Evolutionary conservation across 768 basidiomycete species (phyloP), one percentile per base, ranked within the genome.

Genomic region (Dioszegia aurantiaca): DNA sequence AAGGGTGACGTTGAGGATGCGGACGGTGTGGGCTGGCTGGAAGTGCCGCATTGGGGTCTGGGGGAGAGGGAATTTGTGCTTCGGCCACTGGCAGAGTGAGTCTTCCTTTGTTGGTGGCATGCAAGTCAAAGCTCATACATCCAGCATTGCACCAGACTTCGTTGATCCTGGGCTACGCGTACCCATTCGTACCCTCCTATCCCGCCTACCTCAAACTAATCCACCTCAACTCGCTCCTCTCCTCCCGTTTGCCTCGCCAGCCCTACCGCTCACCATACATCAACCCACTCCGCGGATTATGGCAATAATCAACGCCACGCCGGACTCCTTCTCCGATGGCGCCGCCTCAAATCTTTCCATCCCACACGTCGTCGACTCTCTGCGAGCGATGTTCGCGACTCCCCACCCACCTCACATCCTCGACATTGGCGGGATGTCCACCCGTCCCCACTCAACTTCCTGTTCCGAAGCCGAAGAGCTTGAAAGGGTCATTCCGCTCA

Each of bases 311-410:
- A 97, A 98, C 72, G 82, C 83, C 5, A 97, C 94, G 0, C 93
- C 94, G 2, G 94, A 99, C 77, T 95, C 93, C 0, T 97, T 97
- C 78, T 97, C 93, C 0, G 92, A 97, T 61, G 91, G 91, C 10
- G 63, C 81, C 0, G 72, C 80, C 10, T 88, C 87, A 0, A 67
- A 90, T 26, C 16, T 65, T 70, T 2, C 87, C 48, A 21, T 60
- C 67, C 21, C 30, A 55, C 44, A 53, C 37, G 51, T 53, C 37
- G 8, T 55, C 17, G 16, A 10, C 1, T 39, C 36, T 17, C 46
- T 61, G 2, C 33, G 68, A 21, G 26, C 11, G 31, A 43, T 62
- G 16, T 53, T 53, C 19, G 44, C 30, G 16, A 62, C 45, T 1
- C 49, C 55, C 12, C 86, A 60, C 79, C 81, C 0, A 61, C 69